These are phyloP conservation scores for Daldinia bambusicola DNA, from an alignment of 495 filamentous ascomycete genomes.

Conservation along the genomic window DNA sequence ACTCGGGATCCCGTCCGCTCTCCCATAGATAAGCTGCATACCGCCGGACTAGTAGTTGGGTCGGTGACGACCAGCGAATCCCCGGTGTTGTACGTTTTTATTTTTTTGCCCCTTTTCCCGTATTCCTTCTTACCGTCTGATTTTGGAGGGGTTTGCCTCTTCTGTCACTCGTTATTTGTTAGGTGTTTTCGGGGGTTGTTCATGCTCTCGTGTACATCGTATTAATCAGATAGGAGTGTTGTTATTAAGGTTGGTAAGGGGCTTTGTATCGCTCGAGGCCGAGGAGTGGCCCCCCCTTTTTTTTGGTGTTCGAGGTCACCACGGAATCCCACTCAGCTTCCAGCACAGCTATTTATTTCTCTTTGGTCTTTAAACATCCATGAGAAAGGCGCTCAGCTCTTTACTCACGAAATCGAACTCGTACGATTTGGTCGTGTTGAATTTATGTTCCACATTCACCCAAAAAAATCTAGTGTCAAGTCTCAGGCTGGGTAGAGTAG, in stretches of 20 bases:
- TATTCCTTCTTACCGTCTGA: background rate
- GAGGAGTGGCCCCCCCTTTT: background rate
- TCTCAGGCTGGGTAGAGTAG: no score
- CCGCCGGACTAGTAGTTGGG: constrained; percentile 59
- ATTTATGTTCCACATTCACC: no score
- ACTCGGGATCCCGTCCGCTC: constrained; percentile 64
- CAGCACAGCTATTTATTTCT: background rate
- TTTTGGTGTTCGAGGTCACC: background rate
- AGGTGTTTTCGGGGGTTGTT: no score
- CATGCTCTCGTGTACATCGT: background rate
- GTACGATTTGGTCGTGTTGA: no score
- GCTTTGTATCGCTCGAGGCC: no score
- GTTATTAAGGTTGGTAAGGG: no score
- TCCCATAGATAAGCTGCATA: constrained; percentile 57
- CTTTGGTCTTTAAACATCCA: no score
- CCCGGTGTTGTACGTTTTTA: constrained; percentile 59
- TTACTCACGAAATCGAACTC: background rate
- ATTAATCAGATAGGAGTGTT: no score
- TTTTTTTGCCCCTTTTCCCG: constrained; percentile 18
- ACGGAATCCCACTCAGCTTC: background rate
- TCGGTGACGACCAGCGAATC: constrained; percentile 63
- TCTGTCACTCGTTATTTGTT: no score
- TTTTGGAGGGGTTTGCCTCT: background rate
- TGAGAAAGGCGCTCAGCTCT: no score
- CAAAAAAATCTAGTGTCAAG: no score